A percentile compares a stretch with the other conserved stretches of the same genome.
phyloP scores from a whole-genome alignment of 176 grass and related monocot genomes.

The Paspalum vaginatum region DNA sequence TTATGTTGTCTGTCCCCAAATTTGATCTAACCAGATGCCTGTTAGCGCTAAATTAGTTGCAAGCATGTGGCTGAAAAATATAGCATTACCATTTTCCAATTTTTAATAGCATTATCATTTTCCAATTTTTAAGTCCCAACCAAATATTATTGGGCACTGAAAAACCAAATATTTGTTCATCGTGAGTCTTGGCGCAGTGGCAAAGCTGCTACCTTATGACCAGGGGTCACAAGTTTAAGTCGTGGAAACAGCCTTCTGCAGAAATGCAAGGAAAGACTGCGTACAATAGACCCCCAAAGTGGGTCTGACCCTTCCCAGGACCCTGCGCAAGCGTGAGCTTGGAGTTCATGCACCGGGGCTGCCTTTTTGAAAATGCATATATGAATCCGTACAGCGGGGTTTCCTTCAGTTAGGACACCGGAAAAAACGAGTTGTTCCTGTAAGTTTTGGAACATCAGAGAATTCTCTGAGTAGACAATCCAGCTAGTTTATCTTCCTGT shows the following conservation, averaged over 20 bases:
- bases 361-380: not conserved
- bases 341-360: too few species aligned
- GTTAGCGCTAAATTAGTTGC: conserved; percentile 2
- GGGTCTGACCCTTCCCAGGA: too few species aligned
- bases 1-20: conserved; percentile 19
- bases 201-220: too few species aligned
- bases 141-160: not conserved
- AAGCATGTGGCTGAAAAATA: conserved; percentile 9
- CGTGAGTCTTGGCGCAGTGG: not conserved
- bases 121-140: not conserved
- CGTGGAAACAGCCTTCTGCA: too few species aligned
- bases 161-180: conserved; percentile 23
- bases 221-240: too few species aligned
- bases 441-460: conserved; percentile 19
- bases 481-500: not conserved
- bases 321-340: too few species aligned
- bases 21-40: conserved; percentile 1
- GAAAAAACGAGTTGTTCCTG: not conserved
- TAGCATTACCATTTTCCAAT: conserved; percentile 15
- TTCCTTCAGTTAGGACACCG: not conserved
- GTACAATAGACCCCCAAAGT: too few species aligned
- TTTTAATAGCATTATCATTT: conserved; percentile 1
- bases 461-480: not conserved
- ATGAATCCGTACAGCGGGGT: not conserved
- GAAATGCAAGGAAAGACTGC: too few species aligned